Evolutionary conservation across 345 rosid genomes (phyloP).

Genomic region (Conringia planisiliqua): DNA sequence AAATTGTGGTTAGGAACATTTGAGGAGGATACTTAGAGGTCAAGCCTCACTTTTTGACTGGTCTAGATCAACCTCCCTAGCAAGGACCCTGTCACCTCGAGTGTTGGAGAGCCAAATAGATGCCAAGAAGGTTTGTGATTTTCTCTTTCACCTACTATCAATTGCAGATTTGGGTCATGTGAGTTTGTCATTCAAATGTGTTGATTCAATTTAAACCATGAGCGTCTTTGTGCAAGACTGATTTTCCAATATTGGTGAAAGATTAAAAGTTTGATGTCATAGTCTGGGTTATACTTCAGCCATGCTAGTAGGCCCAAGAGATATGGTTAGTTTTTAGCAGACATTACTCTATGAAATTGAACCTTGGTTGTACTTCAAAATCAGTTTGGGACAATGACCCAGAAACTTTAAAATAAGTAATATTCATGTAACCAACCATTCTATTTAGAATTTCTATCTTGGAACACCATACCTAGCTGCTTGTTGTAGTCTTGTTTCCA

Average conservation of each 20-base stretch:
- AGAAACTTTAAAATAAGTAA: not conserved
- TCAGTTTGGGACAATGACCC: not conserved
- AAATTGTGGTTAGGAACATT: constrained; percentile 65
- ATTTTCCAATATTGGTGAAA: constrained; percentile 5
- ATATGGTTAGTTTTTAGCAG: not conserved
- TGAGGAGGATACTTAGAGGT: constrained; percentile 95
- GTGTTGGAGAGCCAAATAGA: constrained; percentile 96
- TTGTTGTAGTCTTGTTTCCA: not conserved
- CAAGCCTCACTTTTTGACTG: constrained; percentile 93
- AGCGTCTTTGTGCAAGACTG: not conserved
- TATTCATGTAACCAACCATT: not conserved
- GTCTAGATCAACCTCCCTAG: constrained; percentile 92
- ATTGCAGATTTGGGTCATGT: not conserved
- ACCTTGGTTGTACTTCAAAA: not conserved
- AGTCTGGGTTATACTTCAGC: constrained; percentile 4
- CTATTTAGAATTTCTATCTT: not conserved
- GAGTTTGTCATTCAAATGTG: constrained; percentile 10
- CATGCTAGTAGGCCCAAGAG: not conserved
- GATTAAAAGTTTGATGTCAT: not conserved
- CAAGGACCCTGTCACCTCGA: constrained; percentile 94
- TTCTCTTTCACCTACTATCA: constrained; percentile 2
- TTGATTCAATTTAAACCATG: not conserved
- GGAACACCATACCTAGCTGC: not conserved
- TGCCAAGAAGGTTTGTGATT: constrained; percentile 77
- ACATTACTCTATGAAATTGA: not conserved